Evolutionary conservation across 768 basidiomycete species (phyloP).

Genomic region (Agaricus bisporus): DNA sequence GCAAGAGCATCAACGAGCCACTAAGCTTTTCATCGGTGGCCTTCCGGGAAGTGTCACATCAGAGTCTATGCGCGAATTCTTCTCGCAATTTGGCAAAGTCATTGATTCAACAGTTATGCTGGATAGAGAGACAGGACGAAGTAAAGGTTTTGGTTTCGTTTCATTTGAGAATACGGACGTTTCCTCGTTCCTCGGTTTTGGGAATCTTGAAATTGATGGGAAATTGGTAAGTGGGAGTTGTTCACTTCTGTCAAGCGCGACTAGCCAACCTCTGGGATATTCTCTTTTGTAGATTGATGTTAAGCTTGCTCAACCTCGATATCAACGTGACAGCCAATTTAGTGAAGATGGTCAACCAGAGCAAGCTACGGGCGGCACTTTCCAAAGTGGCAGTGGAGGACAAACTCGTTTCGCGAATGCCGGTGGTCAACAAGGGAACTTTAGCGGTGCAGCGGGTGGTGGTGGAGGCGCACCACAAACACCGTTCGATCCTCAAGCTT

Average conservation of each 20-base stretch:
- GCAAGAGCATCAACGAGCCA: conserved; percentile 89
- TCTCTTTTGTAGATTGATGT: conserved; percentile 75
- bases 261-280: no score
- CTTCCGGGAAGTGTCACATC: conserved; percentile 89
- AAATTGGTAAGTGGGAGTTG: conserved; percentile 63
- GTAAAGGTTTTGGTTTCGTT: conserved; percentile 98
- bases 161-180: conserved; percentile 92
- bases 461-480: conserved; percentile 37
- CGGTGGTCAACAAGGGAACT: conserved; percentile 33
- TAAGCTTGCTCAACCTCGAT: conserved; percentile 90
- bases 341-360: conserved; percentile 35
- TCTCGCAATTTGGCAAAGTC: conserved; percentile 91
- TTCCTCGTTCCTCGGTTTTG: conserved; percentile 81
- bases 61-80: conserved; percentile 89
- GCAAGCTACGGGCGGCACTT: conserved; percentile 7
- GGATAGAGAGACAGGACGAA: conserved; percentile 90
- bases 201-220: conserved; percentile 89
- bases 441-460: conserved; percentile 22
- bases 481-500: conserved; percentile 87
- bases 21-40: conserved; percentile 95
- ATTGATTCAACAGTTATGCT: conserved; percentile 99
- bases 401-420: conserved; percentile 9
- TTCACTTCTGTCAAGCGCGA: background rate
- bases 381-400: background rate
- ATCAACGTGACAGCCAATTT: conserved; percentile 61